Evolutionary conservation across 208 protist species (phyloP).

Genomic region (Leishmania turanica): DNA sequence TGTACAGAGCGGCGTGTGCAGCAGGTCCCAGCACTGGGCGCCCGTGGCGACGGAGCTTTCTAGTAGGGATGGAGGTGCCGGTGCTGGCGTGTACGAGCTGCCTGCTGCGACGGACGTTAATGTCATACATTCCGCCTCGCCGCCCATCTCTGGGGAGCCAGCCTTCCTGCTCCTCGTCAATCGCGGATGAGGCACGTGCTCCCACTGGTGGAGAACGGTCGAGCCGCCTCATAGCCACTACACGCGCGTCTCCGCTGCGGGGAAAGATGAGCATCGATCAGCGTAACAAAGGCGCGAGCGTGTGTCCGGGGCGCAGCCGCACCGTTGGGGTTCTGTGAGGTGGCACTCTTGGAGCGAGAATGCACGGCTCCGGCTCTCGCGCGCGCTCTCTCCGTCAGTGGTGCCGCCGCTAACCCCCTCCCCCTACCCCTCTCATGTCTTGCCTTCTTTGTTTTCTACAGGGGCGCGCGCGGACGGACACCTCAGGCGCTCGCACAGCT

Average conservation of each 20-base stretch:
- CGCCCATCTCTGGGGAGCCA: neutral
- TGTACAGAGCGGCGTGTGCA: neutral
- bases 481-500: neutral
- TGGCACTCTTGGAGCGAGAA: neutral
- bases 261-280: neutral
- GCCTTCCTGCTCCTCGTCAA: slow-evolving; percentile 42
- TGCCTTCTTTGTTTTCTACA: no score
- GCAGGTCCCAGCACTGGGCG: neutral
- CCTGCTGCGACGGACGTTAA: neutral
- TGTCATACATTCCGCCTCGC: neutral
- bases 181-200: slow-evolving; percentile 42
- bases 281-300: neutral
- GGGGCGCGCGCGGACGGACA: no score
- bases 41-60: slow-evolving; percentile 19
- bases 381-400: neutral
- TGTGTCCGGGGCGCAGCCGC: neutral
- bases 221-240: slow-evolving; percentile 20
- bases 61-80: slow-evolving; percentile 4
- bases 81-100: slow-evolving; percentile 12
- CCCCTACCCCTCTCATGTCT: neutral
- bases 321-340: neutral
- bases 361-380: neutral
- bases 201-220: slow-evolving; percentile 47
- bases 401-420: neutral
- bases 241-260: neutral